A percentile compares a stretch with the other conserved stretches of the same genome.
phyloP scores from a whole-genome alignment of 768 basidiomycete species.

The Lactifluus subvellereus region DNA sequence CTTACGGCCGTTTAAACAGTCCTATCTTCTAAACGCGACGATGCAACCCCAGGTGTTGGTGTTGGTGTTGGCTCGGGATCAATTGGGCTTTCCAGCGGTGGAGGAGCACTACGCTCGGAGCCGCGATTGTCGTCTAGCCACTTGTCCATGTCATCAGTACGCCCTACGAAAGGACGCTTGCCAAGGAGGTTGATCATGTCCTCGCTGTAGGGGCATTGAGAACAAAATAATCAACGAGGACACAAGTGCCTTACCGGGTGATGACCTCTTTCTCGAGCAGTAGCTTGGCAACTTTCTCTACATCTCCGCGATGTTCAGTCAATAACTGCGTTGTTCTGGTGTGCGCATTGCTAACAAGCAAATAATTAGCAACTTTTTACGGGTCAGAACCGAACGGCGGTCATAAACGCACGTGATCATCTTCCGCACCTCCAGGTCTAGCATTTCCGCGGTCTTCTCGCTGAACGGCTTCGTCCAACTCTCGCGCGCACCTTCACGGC shows the following conservation, averaged over 20 bases:
- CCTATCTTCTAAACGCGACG: constrained; percentile 36
- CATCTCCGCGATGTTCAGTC: constrained; percentile 74
- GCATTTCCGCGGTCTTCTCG: constrained; percentile 92
- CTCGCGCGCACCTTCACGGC: constrained; percentile 77
- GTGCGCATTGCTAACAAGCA: constrained; percentile 57
- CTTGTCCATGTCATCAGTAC: constrained; percentile 91
- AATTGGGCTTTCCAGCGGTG: constrained; percentile 45
- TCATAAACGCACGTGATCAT: constrained; percentile 69
- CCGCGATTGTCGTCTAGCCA: constrained; percentile 84
- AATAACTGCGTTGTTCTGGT: constrained; percentile 76
- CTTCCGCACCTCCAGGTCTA: constrained; percentile 87
- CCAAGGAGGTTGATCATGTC: constrained; percentile 83
- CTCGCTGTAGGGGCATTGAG: constrained; percentile 44
- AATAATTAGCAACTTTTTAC: constrained; percentile 4
- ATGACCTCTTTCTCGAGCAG: constrained; percentile 95
- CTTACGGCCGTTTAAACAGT: constrained; percentile 10
- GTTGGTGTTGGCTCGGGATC: constrained; percentile 32
- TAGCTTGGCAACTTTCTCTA: constrained; percentile 88
- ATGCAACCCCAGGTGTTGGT: constrained; percentile 47
- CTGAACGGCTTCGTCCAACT: constrained; percentile 97
- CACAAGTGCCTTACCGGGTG: constrained; percentile 56
- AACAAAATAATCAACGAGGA: neutral
- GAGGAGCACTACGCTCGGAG: constrained; percentile 53
- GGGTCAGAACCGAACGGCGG: neutral
- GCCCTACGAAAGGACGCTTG: constrained; percentile 72